A percentile compares a stretch with the other conserved stretches of the same genome.
Evolutionary conservation across 2,329 filamentous ascomycete genomes (phyloP).

Genomic region (Cordyceps tenuipes): DNA sequence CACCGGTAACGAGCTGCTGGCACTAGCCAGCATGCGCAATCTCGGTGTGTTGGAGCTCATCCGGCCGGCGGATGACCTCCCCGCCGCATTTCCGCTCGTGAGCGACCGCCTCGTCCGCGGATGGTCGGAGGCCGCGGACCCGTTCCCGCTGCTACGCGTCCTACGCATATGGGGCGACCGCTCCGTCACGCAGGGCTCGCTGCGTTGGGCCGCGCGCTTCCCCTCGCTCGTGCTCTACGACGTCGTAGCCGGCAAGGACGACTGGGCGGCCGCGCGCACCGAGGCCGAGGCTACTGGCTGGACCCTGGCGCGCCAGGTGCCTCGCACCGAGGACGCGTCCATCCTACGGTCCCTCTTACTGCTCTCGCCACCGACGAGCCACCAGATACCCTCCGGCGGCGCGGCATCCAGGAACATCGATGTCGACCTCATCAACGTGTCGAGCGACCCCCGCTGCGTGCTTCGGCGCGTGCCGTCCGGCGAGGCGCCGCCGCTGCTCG

Average conservation of each 20-base stretch:
- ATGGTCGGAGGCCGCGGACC: constrained; percentile 32
- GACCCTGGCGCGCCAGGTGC: constrained; percentile 21
- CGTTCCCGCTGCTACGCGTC: constrained; percentile 40
- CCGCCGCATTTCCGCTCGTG: constrained; percentile 26
- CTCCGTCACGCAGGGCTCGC: constrained; percentile 30
- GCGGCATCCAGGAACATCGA: constrained; percentile 26
- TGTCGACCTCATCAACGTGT: constrained; percentile 26
- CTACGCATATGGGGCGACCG: constrained; percentile 37
- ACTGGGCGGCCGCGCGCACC: constrained; percentile 26
- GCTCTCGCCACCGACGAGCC: constrained; percentile 21
- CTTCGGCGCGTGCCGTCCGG: constrained; percentile 24
- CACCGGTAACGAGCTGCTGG: constrained; percentile 30
- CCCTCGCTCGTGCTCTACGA: constrained; percentile 39
- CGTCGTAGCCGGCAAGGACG: constrained; percentile 26
- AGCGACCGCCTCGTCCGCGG: constrained; percentile 38
- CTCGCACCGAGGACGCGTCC: constrained; percentile 22
- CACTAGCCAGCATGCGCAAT: constrained; percentile 34
- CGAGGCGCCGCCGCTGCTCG: constrained; percentile 25
- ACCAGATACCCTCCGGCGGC: constrained; percentile 13
- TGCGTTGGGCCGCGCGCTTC: constrained; percentile 34
- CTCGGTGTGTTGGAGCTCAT: constrained; percentile 41
- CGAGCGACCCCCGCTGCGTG: constrained; percentile 24
- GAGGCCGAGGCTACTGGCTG: constrained; percentile 25
- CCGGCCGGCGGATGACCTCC: constrained; percentile 25
- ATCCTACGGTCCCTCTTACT: constrained; percentile 28